Base-by-base conservation (phyloP, 495 filamentous ascomycete genomes). In the Cryomyces minteri region DNA sequence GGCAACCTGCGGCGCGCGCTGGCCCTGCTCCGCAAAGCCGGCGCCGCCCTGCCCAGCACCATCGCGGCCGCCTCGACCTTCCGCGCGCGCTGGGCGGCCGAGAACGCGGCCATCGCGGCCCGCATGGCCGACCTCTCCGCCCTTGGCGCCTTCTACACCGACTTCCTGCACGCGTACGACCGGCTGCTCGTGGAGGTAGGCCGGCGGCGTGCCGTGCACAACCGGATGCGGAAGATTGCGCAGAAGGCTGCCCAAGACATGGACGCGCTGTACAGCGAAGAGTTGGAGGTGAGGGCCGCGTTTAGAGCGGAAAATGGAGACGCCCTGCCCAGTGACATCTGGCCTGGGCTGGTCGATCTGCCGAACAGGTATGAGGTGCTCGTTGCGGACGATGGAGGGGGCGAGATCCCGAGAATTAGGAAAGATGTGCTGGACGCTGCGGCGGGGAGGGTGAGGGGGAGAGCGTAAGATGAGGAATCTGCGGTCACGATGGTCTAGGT, bases 311-410 rank as follows among this genome's bases (percentile, higher is more conserved):
- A 94, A 48, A 75, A 88, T 14, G 87, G 86, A 3, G 83, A 93
- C 48, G 90, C 75, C 55, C 60, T 98, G 14, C 90, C 90, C 0
- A 74, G 77, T 3, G 92, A 95, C 54, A 76, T 98, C 37, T 98
- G 88, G 90, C 78, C 79, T 0, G 83, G 80, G 5, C 64, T 84
- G 30, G 67, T 69, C 45, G 66, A 72, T 40, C 68, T 67, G 31
- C 79, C 79, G 29, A 65, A 68, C 54, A 67, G 70, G 40, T 77
- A 76, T 42, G 63, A 74, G 43, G 67, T 83, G 25, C 52, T 52
- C 6, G 57, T 66, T 6, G 55, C 68, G 3, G 53, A 54, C 32
- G 41, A 41, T 6, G 56, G 56, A 10, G 34, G 34, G 7, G 43
- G 45, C 28, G 45, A 44, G 14, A 42, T 54, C 4, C 51, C 48